Evolutionary conservation across 2,329 filamentous ascomycete species (phyloP).

Genomic region (Ilyonectria destructans): DNA sequence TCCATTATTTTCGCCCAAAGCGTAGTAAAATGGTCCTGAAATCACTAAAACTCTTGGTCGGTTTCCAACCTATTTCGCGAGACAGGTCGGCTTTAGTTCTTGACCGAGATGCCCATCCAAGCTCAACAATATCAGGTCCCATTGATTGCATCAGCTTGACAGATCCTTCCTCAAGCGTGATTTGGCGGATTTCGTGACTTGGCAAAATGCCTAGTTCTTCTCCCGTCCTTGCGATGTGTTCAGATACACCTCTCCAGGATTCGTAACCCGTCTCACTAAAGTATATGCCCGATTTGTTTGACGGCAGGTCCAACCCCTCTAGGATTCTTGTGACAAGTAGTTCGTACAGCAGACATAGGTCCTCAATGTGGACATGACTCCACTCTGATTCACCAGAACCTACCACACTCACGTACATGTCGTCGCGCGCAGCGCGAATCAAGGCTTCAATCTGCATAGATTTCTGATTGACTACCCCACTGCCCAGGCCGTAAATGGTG

Average conservation of each 20-base stretch:
- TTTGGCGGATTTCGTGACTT: conserved; percentile 44
- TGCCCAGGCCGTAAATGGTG: conserved; percentile 63
- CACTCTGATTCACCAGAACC: conserved; percentile 57
- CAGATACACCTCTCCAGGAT: conserved; percentile 57
- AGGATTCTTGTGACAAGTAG: conserved; percentile 55
- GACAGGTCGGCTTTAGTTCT: conserved; percentile 46
- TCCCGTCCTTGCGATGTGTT: conserved; percentile 54
- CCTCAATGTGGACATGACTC: conserved; percentile 63
- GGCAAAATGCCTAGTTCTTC: conserved; percentile 51
- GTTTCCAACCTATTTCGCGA: conserved; percentile 52
- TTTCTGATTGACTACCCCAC: conserved; percentile 58
- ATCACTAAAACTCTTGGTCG: conserved; percentile 49
- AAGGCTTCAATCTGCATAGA: conserved; percentile 59
- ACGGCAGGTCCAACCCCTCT: conserved; percentile 51
- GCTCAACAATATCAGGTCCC: conserved; percentile 47
- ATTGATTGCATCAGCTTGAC: conserved; percentile 33
- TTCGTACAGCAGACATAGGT: conserved; percentile 61
- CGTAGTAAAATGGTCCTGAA: conserved; percentile 43
- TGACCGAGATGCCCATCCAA: conserved; percentile 50
- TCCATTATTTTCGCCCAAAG: conserved; percentile 22
- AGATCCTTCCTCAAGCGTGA: conserved; percentile 50
- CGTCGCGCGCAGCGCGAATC: conserved; percentile 50
- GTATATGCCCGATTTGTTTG: conserved; percentile 58
- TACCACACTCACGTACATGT: conserved; percentile 42
- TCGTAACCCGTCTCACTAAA: conserved; percentile 60